Evolutionary conservation across 2,329 filamentous ascomycete genomes (phyloP).

Genomic region (Pseudogymnoascus sp.): DNA sequence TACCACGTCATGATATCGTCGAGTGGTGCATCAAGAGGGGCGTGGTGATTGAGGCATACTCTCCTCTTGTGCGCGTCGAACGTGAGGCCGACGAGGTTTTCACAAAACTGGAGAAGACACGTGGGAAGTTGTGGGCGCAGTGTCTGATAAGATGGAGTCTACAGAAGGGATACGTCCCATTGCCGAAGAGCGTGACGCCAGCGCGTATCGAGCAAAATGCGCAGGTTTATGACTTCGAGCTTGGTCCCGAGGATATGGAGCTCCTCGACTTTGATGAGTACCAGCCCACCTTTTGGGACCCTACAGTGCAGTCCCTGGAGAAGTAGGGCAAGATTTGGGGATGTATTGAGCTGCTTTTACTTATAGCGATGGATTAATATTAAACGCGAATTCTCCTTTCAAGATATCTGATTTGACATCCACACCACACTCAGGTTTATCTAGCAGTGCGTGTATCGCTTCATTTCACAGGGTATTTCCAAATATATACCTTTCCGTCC

Average conservation of each 20-base stretch:
- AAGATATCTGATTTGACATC: background rate
- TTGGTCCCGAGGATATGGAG: slow-evolving; percentile 47
- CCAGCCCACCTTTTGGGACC: slow-evolving; percentile 51
- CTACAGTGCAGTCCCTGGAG: slow-evolving; percentile 42
- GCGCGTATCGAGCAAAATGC: slow-evolving; percentile 61
- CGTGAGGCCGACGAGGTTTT: slow-evolving; percentile 64
- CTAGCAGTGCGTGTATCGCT: background rate
- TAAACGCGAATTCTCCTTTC: background rate
- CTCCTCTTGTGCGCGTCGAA: slow-evolving; percentile 57
- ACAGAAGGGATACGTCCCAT: slow-evolving; percentile 67
- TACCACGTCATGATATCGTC: slow-evolving; percentile 70
- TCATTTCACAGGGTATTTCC: background rate
- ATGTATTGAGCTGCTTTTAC: background rate
- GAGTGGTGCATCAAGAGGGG: slow-evolving; percentile 64
- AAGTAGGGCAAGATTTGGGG: slow-evolving; percentile 19
- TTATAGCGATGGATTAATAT: background rate
- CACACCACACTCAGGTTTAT: background rate
- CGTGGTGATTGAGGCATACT: slow-evolving; percentile 58
- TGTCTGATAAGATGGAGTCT: slow-evolving; percentile 74
- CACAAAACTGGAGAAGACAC: slow-evolving; percentile 59
- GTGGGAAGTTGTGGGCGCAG: slow-evolving; percentile 69
- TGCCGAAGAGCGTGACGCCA: slow-evolving; percentile 68
- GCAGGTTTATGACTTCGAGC: slow-evolving; percentile 48
- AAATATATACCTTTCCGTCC: background rate
- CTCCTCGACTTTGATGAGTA: slow-evolving; percentile 46